Conservation (phyloP, 345 rosid species). For the Pistacia integerrima region DNA sequence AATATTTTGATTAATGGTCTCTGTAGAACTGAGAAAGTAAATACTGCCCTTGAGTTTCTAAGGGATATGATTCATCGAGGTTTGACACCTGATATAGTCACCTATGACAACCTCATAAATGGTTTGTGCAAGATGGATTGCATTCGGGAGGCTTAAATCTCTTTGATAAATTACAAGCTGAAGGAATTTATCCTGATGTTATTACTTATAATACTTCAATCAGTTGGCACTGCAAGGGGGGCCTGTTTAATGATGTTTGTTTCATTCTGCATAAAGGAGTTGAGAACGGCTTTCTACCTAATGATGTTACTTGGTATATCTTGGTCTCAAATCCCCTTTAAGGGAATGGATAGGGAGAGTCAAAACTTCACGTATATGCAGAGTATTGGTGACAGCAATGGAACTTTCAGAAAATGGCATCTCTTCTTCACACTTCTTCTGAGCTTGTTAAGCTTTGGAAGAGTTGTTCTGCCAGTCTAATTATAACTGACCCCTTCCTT, state of each 20-base stretch:
- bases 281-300: conserved; percentile 60
- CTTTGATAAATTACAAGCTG: conserved; percentile 60
- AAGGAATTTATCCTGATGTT: conserved; percentile 72
- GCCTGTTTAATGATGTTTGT: conserved; percentile 59
- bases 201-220: conserved; percentile 81
- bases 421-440: background rate
- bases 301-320: conserved; percentile 62
- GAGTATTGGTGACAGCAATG: background rate
- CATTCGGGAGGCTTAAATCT: conserved; percentile 61
- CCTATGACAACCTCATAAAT: conserved; percentile 76
- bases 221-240: conserved; percentile 69
- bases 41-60: conserved; percentile 63
- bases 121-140: conserved; percentile 71
- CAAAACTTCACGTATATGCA: background rate
- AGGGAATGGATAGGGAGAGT: conserved; percentile 12
- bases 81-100: conserved; percentile 71
- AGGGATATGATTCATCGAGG: conserved; percentile 77
- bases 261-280: conserved; percentile 55
- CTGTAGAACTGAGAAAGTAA: conserved; percentile 60
- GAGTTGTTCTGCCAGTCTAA: background rate
- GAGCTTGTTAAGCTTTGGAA: conserved; percentile 9
- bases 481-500: background rate
- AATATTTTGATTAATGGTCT: conserved; percentile 76
- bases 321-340: conserved; percentile 45
- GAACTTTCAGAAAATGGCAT: conserved; percentile 7